These are phyloP conservation scores for Olyra latifolia DNA, from an alignment of 176 grass and related monocot species.

Conservation along the genomic window DNA sequence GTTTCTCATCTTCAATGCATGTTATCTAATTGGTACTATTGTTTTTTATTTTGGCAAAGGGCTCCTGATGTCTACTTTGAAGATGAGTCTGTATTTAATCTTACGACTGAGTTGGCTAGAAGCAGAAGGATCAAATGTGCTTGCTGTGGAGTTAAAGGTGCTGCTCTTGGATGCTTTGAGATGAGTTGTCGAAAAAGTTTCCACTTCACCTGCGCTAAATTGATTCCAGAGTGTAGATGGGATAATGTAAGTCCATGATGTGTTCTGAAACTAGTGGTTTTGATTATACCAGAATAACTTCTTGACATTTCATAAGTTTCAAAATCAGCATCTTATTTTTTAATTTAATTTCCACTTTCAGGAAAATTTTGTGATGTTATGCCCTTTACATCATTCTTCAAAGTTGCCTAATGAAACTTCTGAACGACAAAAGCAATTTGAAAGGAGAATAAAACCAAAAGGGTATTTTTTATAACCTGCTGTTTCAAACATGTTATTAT, in stretches of 20 bases:
- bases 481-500: conserved; percentile 22
- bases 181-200: conserved; percentile 84
- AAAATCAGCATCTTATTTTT: conserved; percentile 14
- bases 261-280: conserved; percentile 25
- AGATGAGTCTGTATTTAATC: conserved; percentile 71
- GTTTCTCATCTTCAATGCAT: background rate
- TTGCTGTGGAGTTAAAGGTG: conserved; percentile 93
- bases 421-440: conserved; percentile 48
- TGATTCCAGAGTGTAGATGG: conserved; percentile 87
- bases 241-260: conserved; percentile 67
- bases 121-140: conserved; percentile 88
- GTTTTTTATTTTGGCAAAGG: conserved; percentile 43
- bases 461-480: conserved; percentile 35
- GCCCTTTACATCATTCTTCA: conserved; percentile 65
- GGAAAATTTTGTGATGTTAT: conserved; percentile 98
- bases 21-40: conserved; percentile 8
- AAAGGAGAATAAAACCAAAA: conserved; percentile 46
- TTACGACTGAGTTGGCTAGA: conserved; percentile 71
- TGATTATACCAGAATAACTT: background rate
- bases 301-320: background rate
- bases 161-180: conserved; percentile 88
- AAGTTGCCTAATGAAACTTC: conserved; percentile 61
- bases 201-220: conserved; percentile 85
- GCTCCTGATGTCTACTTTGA: conserved; percentile 96
- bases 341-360: conserved; percentile 27